Percentiles rank a stretch among this genome's conserved stretches.
Conservation (phyloP, 1,139 yeast genomes). For the Geotrichum aggregatum region DNA sequence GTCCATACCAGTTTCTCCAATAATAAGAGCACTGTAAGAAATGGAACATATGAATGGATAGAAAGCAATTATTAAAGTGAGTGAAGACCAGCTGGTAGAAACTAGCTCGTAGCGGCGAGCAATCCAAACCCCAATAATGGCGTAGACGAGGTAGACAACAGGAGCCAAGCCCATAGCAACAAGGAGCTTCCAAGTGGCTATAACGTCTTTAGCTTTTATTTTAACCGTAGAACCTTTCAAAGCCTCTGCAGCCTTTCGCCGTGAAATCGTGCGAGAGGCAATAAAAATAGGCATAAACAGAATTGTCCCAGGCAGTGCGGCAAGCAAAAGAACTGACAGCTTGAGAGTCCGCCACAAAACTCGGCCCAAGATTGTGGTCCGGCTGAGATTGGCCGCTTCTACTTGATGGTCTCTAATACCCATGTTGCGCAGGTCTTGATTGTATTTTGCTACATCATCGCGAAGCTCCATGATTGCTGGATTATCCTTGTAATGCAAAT, state of each 20-base stretch:
- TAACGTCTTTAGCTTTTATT: slow-evolving; percentile 84
- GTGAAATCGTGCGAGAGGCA: slow-evolving; percentile 68
- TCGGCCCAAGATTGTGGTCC: slow-evolving; percentile 44
- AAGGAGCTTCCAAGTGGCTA: slow-evolving; percentile 93
- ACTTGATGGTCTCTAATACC: slow-evolving; percentile 90
- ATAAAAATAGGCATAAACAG: slow-evolving; percentile 84
- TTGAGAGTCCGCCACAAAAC: slow-evolving; percentile 54
- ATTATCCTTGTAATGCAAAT: slow-evolving; percentile 65
- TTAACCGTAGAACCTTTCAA: slow-evolving; percentile 83
- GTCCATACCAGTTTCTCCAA: slow-evolving; percentile 93
- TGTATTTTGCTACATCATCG: slow-evolving; percentile 61
- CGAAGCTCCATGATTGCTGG: slow-evolving; percentile 62
- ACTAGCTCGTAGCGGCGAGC: slow-evolving; percentile 26
- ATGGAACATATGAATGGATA: slow-evolving; percentile 61
- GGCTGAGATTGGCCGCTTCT: slow-evolving; percentile 56
- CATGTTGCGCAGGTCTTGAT: slow-evolving; percentile 58
- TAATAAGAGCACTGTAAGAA: slow-evolving; percentile 80
- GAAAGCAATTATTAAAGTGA: slow-evolving; percentile 46
- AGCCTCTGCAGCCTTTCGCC: slow-evolving; percentile 69
- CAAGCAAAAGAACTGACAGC: slow-evolving; percentile 50
- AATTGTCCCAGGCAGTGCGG: slow-evolving; percentile 80
- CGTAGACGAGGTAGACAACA: slow-evolving; percentile 71
- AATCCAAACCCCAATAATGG: slow-evolving; percentile 57
- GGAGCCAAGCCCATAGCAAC: slow-evolving; percentile 91
- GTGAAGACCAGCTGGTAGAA: slow-evolving; percentile 22